phyloP scores from a whole-genome alignment of 768 basidiomycete species.

The Pluteus cervinus region DNA sequence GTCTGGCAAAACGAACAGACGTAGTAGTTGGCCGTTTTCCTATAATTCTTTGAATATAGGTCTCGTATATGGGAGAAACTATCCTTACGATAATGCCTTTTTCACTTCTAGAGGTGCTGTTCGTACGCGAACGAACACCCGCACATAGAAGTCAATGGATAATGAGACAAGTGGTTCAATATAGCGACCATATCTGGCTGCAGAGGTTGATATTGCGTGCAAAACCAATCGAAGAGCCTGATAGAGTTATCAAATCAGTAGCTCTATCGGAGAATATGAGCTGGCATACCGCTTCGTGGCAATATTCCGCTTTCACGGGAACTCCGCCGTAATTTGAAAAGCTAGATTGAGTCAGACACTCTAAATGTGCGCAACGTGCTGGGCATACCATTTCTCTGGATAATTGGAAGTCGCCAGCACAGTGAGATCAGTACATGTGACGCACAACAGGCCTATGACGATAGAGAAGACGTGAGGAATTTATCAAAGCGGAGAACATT shows the following conservation, averaged over 20 bases:
- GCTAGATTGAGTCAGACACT: slow-evolving; percentile 30
- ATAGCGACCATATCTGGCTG: slow-evolving; percentile 87
- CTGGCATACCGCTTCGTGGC: slow-evolving; percentile 78
- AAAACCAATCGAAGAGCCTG: slow-evolving; percentile 91
- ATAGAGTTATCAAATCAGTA: slow-evolving; percentile 4
- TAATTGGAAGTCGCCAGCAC: slow-evolving; percentile 93
- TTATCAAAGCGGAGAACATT: not conserved
- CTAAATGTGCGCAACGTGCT: not conserved
- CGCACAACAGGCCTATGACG: slow-evolving; percentile 72
- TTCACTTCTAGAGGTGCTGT: slow-evolving; percentile 81
- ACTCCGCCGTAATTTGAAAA: slow-evolving; percentile 95
- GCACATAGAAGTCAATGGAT: slow-evolving; percentile 96
- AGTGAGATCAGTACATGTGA: slow-evolving; percentile 95
- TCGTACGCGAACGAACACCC: slow-evolving; percentile 79
- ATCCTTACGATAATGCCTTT: slow-evolving; percentile 62
- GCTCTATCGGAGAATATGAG: not conserved
- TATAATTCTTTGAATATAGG: slow-evolving; percentile 28
- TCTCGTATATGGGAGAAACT: slow-evolving; percentile 3
- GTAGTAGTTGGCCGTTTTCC: slow-evolving; percentile 83
- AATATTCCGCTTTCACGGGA: slow-evolving; percentile 88
- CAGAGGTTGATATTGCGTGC: slow-evolving; percentile 77
- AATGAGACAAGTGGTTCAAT: slow-evolving; percentile 86
- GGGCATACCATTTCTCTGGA: slow-evolving; percentile 87
- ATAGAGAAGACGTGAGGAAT: slow-evolving; percentile 1
- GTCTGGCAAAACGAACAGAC: slow-evolving; percentile 82